Conservation (phyloP, 257 asterid species). For the Solanum sitiens region DNA sequence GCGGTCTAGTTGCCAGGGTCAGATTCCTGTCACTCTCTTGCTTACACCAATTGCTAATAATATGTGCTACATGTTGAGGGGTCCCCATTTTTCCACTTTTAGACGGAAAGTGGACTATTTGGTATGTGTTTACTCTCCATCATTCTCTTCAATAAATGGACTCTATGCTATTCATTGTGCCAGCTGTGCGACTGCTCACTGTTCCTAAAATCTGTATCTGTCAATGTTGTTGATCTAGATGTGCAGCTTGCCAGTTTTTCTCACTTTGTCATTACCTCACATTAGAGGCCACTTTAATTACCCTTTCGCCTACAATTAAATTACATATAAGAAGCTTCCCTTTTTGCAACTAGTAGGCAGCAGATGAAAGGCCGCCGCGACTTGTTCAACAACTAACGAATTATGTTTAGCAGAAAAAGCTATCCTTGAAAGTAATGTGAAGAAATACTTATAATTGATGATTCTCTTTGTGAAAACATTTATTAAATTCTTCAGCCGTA, state of each 20-base stretch:
- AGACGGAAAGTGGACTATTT: conserved; percentile 11
- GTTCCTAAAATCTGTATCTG: conserved; percentile 8
- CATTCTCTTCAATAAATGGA: conserved; percentile 6
- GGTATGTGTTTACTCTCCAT: conserved; percentile 9
- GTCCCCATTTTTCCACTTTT: conserved; percentile 16
- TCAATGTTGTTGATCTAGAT: background rate
- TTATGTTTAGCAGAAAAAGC: background rate
- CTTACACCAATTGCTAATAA: background rate
- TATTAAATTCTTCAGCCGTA: background rate
- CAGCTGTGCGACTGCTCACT: conserved; percentile 25
- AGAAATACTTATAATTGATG: background rate
- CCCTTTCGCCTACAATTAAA: background rate
- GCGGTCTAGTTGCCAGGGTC: conserved; percentile 10
- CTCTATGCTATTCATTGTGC: conserved; percentile 20
- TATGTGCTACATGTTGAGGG: conserved; percentile 6
- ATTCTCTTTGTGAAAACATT: background rate
- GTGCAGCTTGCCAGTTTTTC: background rate
- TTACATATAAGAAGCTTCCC: background rate
- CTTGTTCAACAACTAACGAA: background rate
- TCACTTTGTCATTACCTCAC: background rate
- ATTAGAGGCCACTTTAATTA: background rate
- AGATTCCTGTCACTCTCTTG: conserved; percentile 4
- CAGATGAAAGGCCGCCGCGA: background rate
- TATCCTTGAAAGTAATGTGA: background rate
- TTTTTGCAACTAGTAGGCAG: background rate